Evolutionary conservation across 2,329 filamentous ascomycete genomes (phyloP), one percentile per base, ranked within the genome.

Genomic region (Paecilomyces formosus): DNA sequence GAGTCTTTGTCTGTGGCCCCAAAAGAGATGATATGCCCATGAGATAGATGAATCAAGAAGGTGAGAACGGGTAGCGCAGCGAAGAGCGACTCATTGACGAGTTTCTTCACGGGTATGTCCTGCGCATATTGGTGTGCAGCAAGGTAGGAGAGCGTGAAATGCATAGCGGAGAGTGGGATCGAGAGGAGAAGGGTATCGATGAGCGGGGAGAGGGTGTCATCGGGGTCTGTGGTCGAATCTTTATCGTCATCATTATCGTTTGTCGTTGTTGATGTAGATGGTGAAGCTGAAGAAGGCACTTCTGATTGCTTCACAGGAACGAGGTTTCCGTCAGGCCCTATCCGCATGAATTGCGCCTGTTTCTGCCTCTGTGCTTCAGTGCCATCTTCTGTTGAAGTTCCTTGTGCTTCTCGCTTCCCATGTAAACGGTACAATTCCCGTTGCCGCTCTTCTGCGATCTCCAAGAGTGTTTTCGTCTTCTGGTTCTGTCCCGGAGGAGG

Each of bases 111-210:
- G 3, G 70, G 64, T 56, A 71, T 72, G 3, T 68, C 64, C 65
- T 78, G 70, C 1, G 75, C 74, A 62, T 78, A 79, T 63, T 79
- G 77, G 63, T 79, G 76, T 13, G 76, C 74, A 1, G 77, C 76
- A 31, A 79, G 69, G 61, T 75, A 77, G 35, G 73, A 70, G 33
- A 79, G 69, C 3, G 77, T 79, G 58, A 78, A 70, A 63, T 79
- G 76, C 11, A 79, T 66, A 31, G 71, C 72, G 18, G 76, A 73
- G 21, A 79, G 69, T 0, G 76, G 74, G 6, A 76, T 49, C 1
- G 76, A 72, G 26, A 78, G 70, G 21, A 79, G 67, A 3, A 79
- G 54, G 2, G 77, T 78, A 61, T 79, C 77, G 57, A 78, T 63
- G 35, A 78, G 60, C 2, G 76, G 74, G 21, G 18, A 53, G 12